Evolutionary conservation across 2,329 filamentous ascomycete genomes (phyloP).

Genomic region (Hirsutella thompsonii): DNA sequence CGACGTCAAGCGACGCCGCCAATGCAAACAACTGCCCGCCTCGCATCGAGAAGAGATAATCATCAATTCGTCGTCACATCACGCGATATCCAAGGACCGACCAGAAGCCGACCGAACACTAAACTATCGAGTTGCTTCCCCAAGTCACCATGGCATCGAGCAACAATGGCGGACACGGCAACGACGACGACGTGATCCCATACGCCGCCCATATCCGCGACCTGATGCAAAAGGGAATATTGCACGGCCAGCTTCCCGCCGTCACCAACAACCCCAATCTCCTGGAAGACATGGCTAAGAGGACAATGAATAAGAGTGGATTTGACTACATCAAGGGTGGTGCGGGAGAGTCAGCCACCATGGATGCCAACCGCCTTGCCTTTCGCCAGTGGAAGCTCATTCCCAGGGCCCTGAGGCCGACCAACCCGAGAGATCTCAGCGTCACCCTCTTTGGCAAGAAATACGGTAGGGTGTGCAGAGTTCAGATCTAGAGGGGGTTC

Average conservation of each 20-base stretch:
- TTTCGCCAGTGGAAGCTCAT: conserved; percentile 40
- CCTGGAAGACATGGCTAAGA: conserved; percentile 40
- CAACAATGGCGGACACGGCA: background rate
- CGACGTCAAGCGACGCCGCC: no score
- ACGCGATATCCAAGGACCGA: no score
- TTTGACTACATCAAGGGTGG: conserved; percentile 52
- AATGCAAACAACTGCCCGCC: no score
- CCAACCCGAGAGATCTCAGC: conserved; percentile 30
- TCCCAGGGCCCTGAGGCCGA: conserved; percentile 35
- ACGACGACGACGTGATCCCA: background rate
- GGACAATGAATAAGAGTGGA: conserved; percentile 29
- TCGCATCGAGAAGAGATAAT: no score
- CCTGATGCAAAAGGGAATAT: conserved; percentile 39
- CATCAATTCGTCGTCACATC: no score
- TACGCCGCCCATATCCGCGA: conserved; percentile 32
- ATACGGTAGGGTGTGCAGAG: conserved; percentile 20
- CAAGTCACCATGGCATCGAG: no score
- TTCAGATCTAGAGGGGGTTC: background rate
- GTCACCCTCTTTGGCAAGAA: conserved; percentile 38
- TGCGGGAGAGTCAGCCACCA: conserved; percentile 47
- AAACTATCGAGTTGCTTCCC: no score
- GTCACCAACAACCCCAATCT: conserved; percentile 47
- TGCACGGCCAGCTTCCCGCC: conserved; percentile 30
- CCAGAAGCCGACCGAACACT: no score
- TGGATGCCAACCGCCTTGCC: conserved; percentile 44